phyloP scores from a whole-genome alignment of 2,329 filamentous ascomycete genomes.

The Zalaria obscura region DNA sequence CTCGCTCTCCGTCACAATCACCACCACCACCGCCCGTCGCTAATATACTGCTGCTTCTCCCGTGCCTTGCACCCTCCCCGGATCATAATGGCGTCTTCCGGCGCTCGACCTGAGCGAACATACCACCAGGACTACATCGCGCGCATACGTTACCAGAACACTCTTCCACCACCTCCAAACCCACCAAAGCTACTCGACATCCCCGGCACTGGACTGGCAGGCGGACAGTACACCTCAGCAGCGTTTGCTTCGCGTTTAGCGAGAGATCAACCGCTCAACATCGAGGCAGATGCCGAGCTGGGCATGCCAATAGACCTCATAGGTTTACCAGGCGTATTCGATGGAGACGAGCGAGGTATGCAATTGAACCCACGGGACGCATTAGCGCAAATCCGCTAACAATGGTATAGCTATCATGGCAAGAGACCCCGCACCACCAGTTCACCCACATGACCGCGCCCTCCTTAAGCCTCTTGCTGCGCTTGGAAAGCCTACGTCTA shows the following conservation, averaged over 20 bases:
- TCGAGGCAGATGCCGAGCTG: conserved; percentile 93
- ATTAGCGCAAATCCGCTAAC: too few relatives aligned
- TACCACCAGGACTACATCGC: conserved; percentile 95
- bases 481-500: conserved; percentile 68
- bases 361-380: conserved; percentile 3
- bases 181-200: conserved; percentile 96
- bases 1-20: too few relatives aligned
- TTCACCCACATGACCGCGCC: conserved; percentile 72
- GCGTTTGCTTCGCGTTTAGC: conserved; percentile 81
- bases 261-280: conserved; percentile 84
- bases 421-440: conserved; percentile 50
- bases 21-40: neutral
- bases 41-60: neutral
- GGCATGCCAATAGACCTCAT: conserved; percentile 95
- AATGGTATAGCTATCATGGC: conserved; percentile 38
- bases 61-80: neutral
- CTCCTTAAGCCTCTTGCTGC: conserved; percentile 73
- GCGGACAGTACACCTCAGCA: conserved; percentile 78
- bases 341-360: conserved; percentile 85
- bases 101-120: conserved; percentile 14
- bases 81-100: neutral
- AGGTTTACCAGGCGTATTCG: conserved; percentile 86
- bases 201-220: conserved; percentile 77
- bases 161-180: conserved; percentile 82
- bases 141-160: conserved; percentile 88